Evolutionary conservation across 805 yeast species (phyloP), one percentile per base, ranked within the genome.

Genomic region (Wickerhamiella dianesei): DNA sequence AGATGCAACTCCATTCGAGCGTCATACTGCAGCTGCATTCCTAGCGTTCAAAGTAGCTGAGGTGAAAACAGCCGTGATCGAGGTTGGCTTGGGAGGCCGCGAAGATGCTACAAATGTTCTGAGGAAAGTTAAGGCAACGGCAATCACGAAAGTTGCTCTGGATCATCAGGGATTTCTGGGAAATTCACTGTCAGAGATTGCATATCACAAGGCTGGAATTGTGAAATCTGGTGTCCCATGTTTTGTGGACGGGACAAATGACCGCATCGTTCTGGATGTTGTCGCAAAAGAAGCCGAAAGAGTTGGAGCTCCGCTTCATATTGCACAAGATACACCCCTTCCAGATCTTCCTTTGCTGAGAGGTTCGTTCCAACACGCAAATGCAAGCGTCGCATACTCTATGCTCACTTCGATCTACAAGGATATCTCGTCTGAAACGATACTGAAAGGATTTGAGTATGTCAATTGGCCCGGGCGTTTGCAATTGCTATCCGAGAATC

Each of bases 11-110:
- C 95, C 86, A 60, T 89, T 89, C 62, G 98, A 89, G 60, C 56
- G 83, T 4, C 66, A 86, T 42, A 85, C 97, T 0, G 89, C 87
- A 19, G 76, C 82, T 0, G 97, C 96, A 1, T 77, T 86, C 55
- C 75, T 80, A 54, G 74, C 85, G 20, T 92, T 92, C 61, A 69
- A 70, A 36, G 57, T 71, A 9, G 68, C 69, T 40, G 62, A 71
- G 1, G 81, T 87, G 4, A 78, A 80, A 20, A 65, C 82, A 46
- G 96, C 95, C 0, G 76, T 89, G 0, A 64, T 89, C n/a, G 98
- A 89, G 62, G 96, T 87, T 3, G 98, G 98, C 0, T 66, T 92
- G 4, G 98, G 98, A 2, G 98, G 98, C 0, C 63, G 82, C 39
- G 60, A 77, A 12, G 98, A 89, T 63, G 85, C 96, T 1, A 89